Conservation (phyloP, 192 early-diverging fungal species). For the Coemansia aciculifera region DNA sequence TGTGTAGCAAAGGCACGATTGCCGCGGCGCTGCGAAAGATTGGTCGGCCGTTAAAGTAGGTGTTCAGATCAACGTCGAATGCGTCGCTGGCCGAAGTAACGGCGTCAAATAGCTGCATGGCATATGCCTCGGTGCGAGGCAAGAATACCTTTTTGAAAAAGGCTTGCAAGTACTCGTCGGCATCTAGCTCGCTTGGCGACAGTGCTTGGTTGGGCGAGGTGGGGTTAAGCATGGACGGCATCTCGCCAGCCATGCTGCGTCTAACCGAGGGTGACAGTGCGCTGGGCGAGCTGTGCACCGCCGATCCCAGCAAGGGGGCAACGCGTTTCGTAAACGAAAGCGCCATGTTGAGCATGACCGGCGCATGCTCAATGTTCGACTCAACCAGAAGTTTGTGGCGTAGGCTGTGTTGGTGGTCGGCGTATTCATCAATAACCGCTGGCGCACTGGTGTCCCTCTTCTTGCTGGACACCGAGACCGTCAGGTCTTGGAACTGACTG, state of each 20-base stretch:
- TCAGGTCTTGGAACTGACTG: slow-evolving; percentile 45
- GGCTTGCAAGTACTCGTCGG: slow-evolving; percentile 64
- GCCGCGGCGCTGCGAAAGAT: slow-evolving; percentile 53
- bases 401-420: slow-evolving; percentile 41
- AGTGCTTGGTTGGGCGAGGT: slow-evolving; percentile 13
- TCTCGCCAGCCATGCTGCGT: slow-evolving; percentile 45
- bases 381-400: slow-evolving; percentile 50
- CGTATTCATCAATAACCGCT: slow-evolving; percentile 51
- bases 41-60: slow-evolving; percentile 46
- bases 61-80: slow-evolving; percentile 39
- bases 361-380: slow-evolving; percentile 54
- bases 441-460: slow-evolving; percentile 34
- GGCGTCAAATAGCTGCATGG: slow-evolving; percentile 60
- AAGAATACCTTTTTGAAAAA: slow-evolving; percentile 67
- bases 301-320: slow-evolving; percentile 24
- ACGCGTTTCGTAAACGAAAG: slow-evolving; percentile 47
- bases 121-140: slow-evolving; percentile 81
- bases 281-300: slow-evolving; percentile 13
- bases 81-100: slow-evolving; percentile 41
- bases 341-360: slow-evolving; percentile 50
- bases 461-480: slow-evolving; percentile 23
- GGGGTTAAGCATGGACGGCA: slow-evolving; percentile 7
- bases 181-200: slow-evolving; percentile 29
- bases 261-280: slow-evolving; percentile 44
- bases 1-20: slow-evolving; percentile 40